phyloP scores from a whole-genome alignment of 2,329 filamentous ascomycete species.

The Pyrenophora graminea region DNA sequence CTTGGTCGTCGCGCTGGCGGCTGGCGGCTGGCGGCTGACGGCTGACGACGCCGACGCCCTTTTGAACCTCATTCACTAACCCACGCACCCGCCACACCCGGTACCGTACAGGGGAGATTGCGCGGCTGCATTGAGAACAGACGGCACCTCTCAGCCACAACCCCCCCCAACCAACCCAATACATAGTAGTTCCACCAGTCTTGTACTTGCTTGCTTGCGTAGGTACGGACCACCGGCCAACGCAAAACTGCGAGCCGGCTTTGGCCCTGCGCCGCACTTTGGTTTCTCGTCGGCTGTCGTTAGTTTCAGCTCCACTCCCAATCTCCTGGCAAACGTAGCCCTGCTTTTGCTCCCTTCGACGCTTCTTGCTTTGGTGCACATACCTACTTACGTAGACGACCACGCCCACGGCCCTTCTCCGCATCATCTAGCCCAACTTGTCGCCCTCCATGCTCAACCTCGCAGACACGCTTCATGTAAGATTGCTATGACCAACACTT shows the following conservation, averaged over 20 bases:
- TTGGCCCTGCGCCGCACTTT: conserved; percentile 12
- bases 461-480: too few relatives aligned
- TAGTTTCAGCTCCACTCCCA: conserved; percentile 10
- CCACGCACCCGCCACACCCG: not conserved
- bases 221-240: not conserved
- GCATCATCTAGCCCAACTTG: not conserved
- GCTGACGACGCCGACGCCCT: not conserved
- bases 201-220: too few relatives aligned
- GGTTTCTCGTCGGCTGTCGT: conserved; percentile 5
- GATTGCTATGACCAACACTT: too few relatives aligned
- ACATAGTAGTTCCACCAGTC: conserved; percentile 1
- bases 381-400: not conserved
- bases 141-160: conserved; percentile 19
- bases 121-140: conserved; percentile 18
- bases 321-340: conserved; percentile 15
- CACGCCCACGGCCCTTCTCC: not conserved
- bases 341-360: conserved; percentile 11
- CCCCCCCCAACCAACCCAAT: not conserved
- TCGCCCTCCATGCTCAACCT: too few relatives aligned
- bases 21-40: not conserved
- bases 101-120: conserved; percentile 19
- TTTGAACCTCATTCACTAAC: not conserved
- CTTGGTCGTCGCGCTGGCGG: too few relatives aligned
- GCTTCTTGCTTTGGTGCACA: too few relatives aligned
- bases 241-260: conserved; percentile 4